Conservation (phyloP, 2,329 filamentous ascomycete genomes). For the Fusarium sp. region DNA sequence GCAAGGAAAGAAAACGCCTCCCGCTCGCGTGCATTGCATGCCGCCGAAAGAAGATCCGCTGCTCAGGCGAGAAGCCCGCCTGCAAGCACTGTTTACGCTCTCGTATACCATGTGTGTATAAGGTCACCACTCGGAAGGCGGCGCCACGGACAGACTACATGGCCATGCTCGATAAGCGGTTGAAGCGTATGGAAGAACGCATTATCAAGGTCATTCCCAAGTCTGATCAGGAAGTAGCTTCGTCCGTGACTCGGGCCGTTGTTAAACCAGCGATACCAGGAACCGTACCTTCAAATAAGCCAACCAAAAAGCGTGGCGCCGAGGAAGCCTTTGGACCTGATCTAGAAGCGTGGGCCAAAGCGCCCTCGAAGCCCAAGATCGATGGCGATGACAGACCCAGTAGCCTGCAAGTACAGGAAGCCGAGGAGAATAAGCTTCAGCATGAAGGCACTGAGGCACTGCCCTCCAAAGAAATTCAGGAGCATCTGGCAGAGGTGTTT, state of each 20-base stretch:
- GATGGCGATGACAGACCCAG: slow-evolving; percentile 57
- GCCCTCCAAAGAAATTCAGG: slow-evolving; percentile 86
- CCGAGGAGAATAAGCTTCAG: slow-evolving; percentile 80
- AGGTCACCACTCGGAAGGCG: slow-evolving; percentile 93
- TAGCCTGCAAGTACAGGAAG: slow-evolving; percentile 67
- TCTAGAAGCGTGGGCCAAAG: slow-evolving; percentile 81
- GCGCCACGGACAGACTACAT: slow-evolving; percentile 97
- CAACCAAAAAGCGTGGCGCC: slow-evolving; percentile 82
- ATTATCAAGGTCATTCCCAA: slow-evolving; percentile 96
- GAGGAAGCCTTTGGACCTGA: slow-evolving; percentile 89
- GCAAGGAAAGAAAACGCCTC: slow-evolving; percentile 92
- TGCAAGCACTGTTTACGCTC: slow-evolving; percentile 96
- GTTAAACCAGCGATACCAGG: slow-evolving; percentile 81
- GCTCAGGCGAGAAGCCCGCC: slow-evolving; percentile 95
- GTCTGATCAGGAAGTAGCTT: slow-evolving; percentile 75
- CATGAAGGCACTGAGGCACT: slow-evolving; percentile 85
- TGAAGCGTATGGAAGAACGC: slow-evolving; percentile 97
- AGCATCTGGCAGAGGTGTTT: slow-evolving; percentile 92
- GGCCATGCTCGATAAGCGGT: slow-evolving; percentile 95
- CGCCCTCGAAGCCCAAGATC: slow-evolving; percentile 60
- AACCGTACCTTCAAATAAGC: slow-evolving; percentile 54
- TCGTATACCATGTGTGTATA: slow-evolving; percentile 95
- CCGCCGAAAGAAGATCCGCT: slow-evolving; percentile 95
- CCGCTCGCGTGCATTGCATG: slow-evolving; percentile 96
- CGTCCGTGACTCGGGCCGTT: slow-evolving; percentile 78